Evolutionary conservation across 345 rosid species (phyloP).

Genomic region (Durio zibethinus): DNA sequence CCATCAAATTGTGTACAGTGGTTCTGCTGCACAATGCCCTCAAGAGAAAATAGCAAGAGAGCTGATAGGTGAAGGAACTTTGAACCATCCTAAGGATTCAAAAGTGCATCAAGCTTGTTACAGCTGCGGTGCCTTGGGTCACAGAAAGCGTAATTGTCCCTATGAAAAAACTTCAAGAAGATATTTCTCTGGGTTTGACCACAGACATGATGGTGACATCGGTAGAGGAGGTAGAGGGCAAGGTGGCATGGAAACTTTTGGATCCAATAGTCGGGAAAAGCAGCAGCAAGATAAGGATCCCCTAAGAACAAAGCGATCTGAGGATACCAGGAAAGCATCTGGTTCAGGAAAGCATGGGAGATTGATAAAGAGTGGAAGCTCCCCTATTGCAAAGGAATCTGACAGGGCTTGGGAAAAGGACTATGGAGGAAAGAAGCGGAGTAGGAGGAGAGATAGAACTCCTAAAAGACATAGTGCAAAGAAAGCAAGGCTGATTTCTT

Average conservation of each 20-base stretch:
- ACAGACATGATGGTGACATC: conserved; percentile 13
- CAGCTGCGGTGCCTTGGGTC: conserved; percentile 34
- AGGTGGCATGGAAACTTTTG: conserved; percentile 22
- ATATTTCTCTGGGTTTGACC: conserved; percentile 18
- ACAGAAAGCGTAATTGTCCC: conserved; percentile 37
- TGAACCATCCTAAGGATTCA: conserved; percentile 16
- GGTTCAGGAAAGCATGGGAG: conserved; percentile 18
- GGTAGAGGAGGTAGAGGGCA: conserved; percentile 21
- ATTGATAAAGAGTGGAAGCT: conserved; percentile 16
- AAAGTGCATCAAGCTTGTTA: conserved; percentile 30
- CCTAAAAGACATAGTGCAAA: conserved; percentile 19
- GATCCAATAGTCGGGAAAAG: conserved; percentile 25
- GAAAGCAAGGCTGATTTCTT: conserved; percentile 29
- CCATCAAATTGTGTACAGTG: conserved; percentile 15
- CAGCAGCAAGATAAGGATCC: conserved; percentile 18
- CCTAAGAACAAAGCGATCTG: not conserved
- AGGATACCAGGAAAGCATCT: conserved; percentile 22
- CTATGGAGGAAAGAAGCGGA: conserved; percentile 24
- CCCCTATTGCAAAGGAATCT: conserved; percentile 19
- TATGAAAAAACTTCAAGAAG: conserved; percentile 17
- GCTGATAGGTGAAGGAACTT: conserved; percentile 12
- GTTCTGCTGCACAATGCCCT: conserved; percentile 20
- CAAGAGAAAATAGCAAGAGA: conserved; percentile 12
- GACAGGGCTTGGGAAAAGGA: conserved; percentile 16
- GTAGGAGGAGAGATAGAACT: conserved; percentile 24